Conservation (phyloP, 108 stramenopile species). For the Seminavis robusta region DNA sequence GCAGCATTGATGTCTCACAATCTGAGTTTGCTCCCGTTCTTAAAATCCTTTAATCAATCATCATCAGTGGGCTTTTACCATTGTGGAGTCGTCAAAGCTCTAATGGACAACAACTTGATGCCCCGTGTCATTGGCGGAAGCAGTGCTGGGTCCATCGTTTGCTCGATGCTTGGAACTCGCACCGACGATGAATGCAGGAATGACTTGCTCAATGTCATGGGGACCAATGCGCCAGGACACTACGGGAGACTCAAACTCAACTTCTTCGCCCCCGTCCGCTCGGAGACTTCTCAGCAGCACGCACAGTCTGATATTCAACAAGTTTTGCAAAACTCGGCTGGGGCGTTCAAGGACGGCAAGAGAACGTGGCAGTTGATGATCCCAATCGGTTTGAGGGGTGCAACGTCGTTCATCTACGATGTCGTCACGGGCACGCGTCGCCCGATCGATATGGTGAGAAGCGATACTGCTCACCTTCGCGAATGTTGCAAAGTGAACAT, state of each 20-base stretch:
- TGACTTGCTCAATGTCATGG: constrained; percentile 80
- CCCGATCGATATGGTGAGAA: constrained; percentile 79
- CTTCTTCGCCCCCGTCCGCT: constrained; percentile 80
- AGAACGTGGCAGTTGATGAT: constrained; percentile 67
- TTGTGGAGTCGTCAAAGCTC: constrained; percentile 93
- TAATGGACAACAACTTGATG: constrained; percentile 88
- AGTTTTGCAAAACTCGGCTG: constrained; percentile 50
- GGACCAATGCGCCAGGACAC: constrained; percentile 80
- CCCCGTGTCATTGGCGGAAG: constrained; percentile 97
- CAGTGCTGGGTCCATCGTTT: constrained; percentile 91
- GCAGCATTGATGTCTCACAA: too few species aligned
- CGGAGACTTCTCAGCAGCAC: background rate
- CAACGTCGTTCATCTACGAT: constrained; percentile 69
- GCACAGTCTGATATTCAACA: constrained; percentile 5
- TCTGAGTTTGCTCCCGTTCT: too few species aligned
- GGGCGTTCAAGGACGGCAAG: constrained; percentile 61
- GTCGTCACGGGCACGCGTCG: constrained; percentile 68
- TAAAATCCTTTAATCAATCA: too few species aligned
- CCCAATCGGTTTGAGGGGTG: constrained; percentile 57
- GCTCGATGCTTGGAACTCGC: constrained; percentile 90
- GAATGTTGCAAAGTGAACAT: constrained; percentile 74
- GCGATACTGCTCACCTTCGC: constrained; percentile 93
- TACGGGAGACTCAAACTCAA: constrained; percentile 70
- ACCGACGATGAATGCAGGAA: constrained; percentile 90
- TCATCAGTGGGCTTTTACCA: constrained; percentile 97